These are phyloP conservation scores for Dimocarpus longan DNA, from an alignment of 345 rosid species.

Conservation along the genomic window DNA sequence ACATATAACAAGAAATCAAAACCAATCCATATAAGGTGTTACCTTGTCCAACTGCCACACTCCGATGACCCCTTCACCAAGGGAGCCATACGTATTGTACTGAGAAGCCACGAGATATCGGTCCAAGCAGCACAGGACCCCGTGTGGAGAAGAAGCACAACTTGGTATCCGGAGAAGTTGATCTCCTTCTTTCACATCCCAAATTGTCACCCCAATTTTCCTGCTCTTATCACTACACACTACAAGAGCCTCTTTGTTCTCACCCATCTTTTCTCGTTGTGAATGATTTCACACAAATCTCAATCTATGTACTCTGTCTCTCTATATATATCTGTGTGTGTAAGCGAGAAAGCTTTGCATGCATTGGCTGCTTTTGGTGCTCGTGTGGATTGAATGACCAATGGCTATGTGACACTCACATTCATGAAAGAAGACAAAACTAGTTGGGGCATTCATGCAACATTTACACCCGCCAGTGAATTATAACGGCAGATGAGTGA, in stretches of 20 bases:
- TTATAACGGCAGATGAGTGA: neutral
- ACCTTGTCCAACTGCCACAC: conserved; percentile 55
- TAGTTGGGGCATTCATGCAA: conserved; percentile 14
- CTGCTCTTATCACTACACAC: conserved; percentile 46
- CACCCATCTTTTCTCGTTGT: conserved; percentile 17
- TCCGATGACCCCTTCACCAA: conserved; percentile 49
- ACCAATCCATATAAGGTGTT: neutral
- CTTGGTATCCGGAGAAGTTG: conserved; percentile 45
- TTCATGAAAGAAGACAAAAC: conserved; percentile 30
- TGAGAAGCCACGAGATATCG: conserved; percentile 53
- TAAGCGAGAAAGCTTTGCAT: conserved; percentile 2
- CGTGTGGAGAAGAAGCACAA: conserved; percentile 51
- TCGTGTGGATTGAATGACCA: conserved; percentile 19
- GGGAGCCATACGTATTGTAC: conserved; percentile 44
- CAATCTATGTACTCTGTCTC: too few species aligned
- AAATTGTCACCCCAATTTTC: conserved; percentile 40
- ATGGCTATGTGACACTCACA: conserved; percentile 1
- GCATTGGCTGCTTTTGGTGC: conserved; percentile 7
- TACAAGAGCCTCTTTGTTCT: conserved; percentile 38
- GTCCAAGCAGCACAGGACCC: conserved; percentile 37
- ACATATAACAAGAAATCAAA: neutral
- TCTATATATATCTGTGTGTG: neutral
- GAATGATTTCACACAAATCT: too few species aligned
- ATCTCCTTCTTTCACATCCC: conserved; percentile 48
- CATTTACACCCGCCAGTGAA: neutral